These are phyloP conservation scores for Penicillium sp. DNA, from an alignment of 2,329 filamentous ascomycete genomes.

Conservation along the genomic window DNA sequence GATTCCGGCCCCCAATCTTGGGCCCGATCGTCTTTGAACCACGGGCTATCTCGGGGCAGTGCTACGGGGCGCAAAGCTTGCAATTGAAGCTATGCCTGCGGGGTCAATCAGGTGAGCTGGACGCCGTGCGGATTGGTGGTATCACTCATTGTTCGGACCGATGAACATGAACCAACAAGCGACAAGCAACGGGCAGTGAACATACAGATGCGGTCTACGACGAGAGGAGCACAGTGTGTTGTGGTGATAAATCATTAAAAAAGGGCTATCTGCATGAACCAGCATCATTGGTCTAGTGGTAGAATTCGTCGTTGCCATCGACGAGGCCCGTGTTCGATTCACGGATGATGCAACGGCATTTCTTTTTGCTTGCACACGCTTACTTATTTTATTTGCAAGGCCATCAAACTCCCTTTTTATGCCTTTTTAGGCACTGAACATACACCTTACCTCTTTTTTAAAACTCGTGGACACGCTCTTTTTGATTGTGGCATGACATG, in stretches of 20 bases:
- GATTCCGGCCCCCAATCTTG: slow-evolving; percentile 1
- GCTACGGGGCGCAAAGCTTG: neutral
- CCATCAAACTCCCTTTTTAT: neutral
- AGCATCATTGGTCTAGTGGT: slow-evolving; percentile 47
- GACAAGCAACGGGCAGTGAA: neutral
- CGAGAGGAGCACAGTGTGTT: no score
- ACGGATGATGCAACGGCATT: slow-evolving; percentile 41
- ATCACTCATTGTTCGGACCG: neutral
- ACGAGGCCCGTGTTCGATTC: slow-evolving; percentile 49
- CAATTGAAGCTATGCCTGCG: neutral
- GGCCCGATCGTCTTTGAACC: neutral
- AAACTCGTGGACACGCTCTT: no score
- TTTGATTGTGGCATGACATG: neutral
- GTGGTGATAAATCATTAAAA: no score
- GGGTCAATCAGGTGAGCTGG: neutral
- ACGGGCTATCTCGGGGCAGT: slow-evolving; percentile 1
- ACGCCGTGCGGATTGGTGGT: neutral
- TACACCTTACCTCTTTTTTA: no score
- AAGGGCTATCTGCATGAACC: slow-evolving; percentile 1
- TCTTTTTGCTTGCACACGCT: neutral
- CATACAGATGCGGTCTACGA: neutral
- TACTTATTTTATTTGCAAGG: neutral
- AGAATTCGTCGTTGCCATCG: slow-evolving; percentile 48
- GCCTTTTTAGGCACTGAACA: no score
- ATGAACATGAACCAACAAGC: neutral